A percentile compares a stretch with the other conserved stretches of the same genome.
phyloP scores from a whole-genome alignment of 148 eudicot genomes.

The Heliosperma pusillum region DNA sequence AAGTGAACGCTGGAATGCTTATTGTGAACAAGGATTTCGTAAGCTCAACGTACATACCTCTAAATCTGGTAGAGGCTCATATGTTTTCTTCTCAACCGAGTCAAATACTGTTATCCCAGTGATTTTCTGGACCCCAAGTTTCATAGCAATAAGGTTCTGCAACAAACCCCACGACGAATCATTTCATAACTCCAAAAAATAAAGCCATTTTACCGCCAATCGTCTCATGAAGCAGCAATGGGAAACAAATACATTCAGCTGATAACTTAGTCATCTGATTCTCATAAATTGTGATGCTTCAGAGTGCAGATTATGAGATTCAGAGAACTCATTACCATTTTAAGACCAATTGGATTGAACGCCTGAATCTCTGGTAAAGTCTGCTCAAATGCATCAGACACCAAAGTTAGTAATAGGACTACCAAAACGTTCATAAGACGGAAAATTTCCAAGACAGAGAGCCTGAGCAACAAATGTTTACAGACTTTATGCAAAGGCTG shows the following conservation, averaged over 20 bases:
- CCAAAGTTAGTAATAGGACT: constrained; percentile 18
- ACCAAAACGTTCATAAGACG: background rate
- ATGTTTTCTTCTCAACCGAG: constrained; percentile 74
- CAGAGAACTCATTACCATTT: constrained; percentile 49
- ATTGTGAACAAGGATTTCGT: background rate
- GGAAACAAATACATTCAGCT: background rate
- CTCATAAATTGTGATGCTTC: background rate
- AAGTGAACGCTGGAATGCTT: background rate
- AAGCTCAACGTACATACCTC: constrained; percentile 73
- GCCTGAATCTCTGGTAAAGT: constrained; percentile 64
- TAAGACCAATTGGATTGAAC: constrained; percentile 48
- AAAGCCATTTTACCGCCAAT: background rate
- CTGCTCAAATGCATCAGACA: constrained; percentile 40
- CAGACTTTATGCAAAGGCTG: constrained; percentile 7
- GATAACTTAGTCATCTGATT: background rate
- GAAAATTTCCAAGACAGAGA: background rate
- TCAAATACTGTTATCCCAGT: constrained; percentile 87
- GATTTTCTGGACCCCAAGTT: constrained; percentile 90
- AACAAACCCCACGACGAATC: constrained; percentile 18
- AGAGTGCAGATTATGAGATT: constrained; percentile 2
- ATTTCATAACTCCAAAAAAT: background rate
- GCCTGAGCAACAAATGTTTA: constrained; percentile 3
- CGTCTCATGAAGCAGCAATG: background rate
- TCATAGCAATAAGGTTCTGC: constrained; percentile 89
- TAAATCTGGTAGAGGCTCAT: constrained; percentile 73